Base-by-base conservation (phyloP, 108 stramenopile genomes). In the Nannochloropsis salina region DNA sequence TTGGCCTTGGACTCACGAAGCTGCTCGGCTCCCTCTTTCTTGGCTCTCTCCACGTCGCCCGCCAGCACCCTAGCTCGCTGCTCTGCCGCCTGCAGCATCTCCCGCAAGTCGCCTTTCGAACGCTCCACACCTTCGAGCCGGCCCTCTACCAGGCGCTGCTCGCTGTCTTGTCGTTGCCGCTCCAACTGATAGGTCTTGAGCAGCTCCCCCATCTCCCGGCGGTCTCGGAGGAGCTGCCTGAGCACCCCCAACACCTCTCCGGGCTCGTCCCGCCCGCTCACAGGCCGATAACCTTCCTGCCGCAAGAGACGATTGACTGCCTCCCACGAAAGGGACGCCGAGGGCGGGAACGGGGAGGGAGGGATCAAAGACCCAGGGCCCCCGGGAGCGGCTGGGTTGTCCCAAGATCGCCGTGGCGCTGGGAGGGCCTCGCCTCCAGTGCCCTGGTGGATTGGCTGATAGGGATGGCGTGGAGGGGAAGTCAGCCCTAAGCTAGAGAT, bases 81-180 rank as follows among this genome's bases (percentile, higher is more conserved):
- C 6, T 74, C 61, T 74, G 61, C 61, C 3, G 61, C 61, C 61
- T 74, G 61, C 61, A 74, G n/a, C 15, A n/a, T 74, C 61, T 74
- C 61, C 15, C 6, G 15, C 61, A 74, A 74, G 8, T n/a, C n/a
- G 61, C 61, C 61, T n/a, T n/a, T 74, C 61, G 4, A 15, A n/a
- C 61, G 61, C n/a, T 74, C 61, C n/a, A 74, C 61, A n/a, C 61
- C 61, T 74, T 74, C 61, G 20, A 74, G n/a, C 61, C 61, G 61
- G 15, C 61, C 61, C 61, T 74, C 61, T n/a, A 74, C 61, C 61
- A 74, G 20, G 15, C 61, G 15, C 61, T 74, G 61, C 61, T 74
- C 61, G 61, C 61, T 74, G n/a, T 74, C 61, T n/a, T n/a, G 15
- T n/a, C 61, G 15, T n/a, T 74, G 61, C n/a, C 61, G 15, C n/a